Base-by-base conservation (phyloP, 495 filamentous ascomycete genomes). In the Aspergillus hancockii region DNA sequence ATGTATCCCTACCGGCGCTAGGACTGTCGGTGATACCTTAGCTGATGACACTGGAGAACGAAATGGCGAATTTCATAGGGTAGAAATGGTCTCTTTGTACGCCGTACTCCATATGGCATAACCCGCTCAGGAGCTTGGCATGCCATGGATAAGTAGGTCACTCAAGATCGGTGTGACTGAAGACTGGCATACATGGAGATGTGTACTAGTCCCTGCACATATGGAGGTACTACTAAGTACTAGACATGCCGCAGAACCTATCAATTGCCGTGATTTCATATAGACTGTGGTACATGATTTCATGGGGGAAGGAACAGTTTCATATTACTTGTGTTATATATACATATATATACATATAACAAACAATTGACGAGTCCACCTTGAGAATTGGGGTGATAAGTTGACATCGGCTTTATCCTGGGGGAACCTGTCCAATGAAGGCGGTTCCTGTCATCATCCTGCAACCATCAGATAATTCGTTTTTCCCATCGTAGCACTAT, bases 401-500 rank as follows among this genome's bases (percentile, higher is more conserved):
- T 13, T 40, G 12, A 40, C 16, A 40, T 40, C 36, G 10, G 10
- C 14, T n/a, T 4, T 45, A 45, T 45, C 34, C 4, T 36, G 12
- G 34, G 34, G 9, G 5, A 32, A 36, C 25, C 25, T 28, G 25
- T 28, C 36, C 36, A 40, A 40, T 40, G 36, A 40, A n/a, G 36
- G 16, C 9, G 36, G 36, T 45, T 18, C 18, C 43, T 47, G 43
- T 47, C 43, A 47, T 47, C n/a, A n/a, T n/a, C n/a, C 43, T 47
- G 43, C 43, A 47, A 8, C 43, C 43, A 47, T 47, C 43, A 22
- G 43, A 47, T 47, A 47, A 47, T 18, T 43, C n/a, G 4, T 12
- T 43, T 19, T 43, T 43, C 2, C 8, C 14, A 43, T n/a, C 3
- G 36, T n/a, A 40, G 36, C 36, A n/a, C n/a, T n/a, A n/a, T n/a